Evolutionary conservation across 148 eudicot species (phyloP).

Genomic region (Rhododendron simsii): DNA sequence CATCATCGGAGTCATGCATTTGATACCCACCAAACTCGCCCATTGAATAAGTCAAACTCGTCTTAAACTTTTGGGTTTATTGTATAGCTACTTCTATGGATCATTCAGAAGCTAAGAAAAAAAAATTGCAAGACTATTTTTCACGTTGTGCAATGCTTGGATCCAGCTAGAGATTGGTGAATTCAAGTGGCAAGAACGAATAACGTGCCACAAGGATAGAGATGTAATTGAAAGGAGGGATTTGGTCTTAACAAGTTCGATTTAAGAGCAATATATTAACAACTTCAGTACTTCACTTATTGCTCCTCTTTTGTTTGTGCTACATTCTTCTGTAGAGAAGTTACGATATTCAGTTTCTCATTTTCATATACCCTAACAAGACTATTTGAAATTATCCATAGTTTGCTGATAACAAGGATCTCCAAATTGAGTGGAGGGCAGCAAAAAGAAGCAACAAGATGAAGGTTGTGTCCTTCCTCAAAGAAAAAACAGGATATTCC

Average conservation of each 20-base stretch:
- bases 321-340: background rate
- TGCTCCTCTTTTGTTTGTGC: background rate
- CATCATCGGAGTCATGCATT: background rate
- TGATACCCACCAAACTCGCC: background rate
- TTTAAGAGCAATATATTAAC: background rate
- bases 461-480: conserved; percentile 62
- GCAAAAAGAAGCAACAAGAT: conserved; percentile 80
- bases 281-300: background rate
- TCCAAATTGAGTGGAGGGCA: conserved; percentile 81
- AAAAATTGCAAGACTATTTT: background rate
- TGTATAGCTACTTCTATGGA: background rate
- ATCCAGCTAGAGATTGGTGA: conserved; percentile 4
- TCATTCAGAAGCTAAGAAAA: background rate
- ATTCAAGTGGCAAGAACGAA: background rate
- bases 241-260: background rate
- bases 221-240: background rate
- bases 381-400: conserved; percentile 18
- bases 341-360: background rate
- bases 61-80: background rate
- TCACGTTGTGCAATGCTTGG: background rate
- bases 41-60: background rate
- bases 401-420: conserved; percentile 83
- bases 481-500: conserved; percentile 75
- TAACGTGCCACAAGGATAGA: background rate
- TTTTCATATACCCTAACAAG: background rate